Conservation (phyloP, 2,329 filamentous ascomycete species). For the Neophaeococcomyces aloes region DNA sequence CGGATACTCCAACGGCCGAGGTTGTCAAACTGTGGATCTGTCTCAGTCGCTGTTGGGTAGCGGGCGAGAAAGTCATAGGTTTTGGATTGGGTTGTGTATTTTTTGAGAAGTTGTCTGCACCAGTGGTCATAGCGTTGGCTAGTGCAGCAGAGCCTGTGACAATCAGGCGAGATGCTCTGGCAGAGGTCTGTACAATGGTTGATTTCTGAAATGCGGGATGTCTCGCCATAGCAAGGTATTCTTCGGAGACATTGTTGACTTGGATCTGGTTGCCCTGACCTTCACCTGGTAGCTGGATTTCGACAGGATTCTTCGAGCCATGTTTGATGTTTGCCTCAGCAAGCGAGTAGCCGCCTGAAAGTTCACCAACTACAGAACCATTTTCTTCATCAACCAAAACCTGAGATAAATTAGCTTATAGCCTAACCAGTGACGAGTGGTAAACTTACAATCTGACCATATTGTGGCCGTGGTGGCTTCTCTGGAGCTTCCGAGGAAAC, state of each 20-base stretch:
- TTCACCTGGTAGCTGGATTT: conserved; percentile 38
- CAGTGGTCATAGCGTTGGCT: conserved; percentile 62
- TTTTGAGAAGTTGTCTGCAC: conserved; percentile 70
- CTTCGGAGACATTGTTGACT: conserved; percentile 39
- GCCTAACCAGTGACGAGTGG: conserved; percentile 22
- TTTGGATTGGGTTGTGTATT: conserved; percentile 67
- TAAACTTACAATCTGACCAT: conserved; percentile 24
- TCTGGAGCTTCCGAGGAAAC: conserved; percentile 31
- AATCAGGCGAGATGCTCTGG: conserved; percentile 78
- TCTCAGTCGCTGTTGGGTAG: conserved; percentile 74
- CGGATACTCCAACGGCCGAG: conserved; percentile 65
- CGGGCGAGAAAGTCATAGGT: conserved; percentile 76
- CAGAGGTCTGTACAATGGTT: conserved; percentile 73
- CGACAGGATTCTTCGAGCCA: conserved; percentile 75
- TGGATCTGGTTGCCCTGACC: conserved; percentile 38
- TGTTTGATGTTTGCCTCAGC: conserved; percentile 68
- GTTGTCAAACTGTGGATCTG: conserved; percentile 81
- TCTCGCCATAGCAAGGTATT: conserved; percentile 62
- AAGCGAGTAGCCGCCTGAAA: conserved; percentile 70
- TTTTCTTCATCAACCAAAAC: conserved; percentile 93
- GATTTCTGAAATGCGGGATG: conserved; percentile 91
- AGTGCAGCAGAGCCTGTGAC: conserved; percentile 77
- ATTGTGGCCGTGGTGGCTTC: conserved; percentile 15
- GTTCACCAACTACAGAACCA: conserved; percentile 85
- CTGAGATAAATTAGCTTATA: conserved; percentile 54